phyloP scores from a whole-genome alignment of 208 protist genomes.

The Trypanosoma cruzi region DNA sequence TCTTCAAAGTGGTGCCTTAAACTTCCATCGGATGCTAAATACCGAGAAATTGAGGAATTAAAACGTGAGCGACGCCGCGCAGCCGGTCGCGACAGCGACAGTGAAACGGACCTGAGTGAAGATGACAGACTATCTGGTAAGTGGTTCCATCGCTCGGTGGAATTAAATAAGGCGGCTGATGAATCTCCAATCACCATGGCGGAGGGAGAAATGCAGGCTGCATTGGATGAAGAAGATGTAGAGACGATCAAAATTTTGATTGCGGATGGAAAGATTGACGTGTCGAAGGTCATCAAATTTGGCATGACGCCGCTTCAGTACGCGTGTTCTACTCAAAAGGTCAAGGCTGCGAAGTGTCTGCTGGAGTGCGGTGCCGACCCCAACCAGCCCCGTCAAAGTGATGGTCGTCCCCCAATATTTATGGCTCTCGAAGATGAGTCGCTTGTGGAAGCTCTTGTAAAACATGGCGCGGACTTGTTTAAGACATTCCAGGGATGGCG shows the following conservation, averaged over 20 bases:
- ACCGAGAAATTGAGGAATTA: conserved; percentile 23
- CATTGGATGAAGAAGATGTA: conserved; percentile 55
- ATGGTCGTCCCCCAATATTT: conserved; percentile 82
- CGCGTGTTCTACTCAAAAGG: conserved; percentile 64
- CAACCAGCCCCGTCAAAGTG: conserved; percentile 53
- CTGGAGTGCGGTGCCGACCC: conserved; percentile 82
- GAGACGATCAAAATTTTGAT: conserved; percentile 49
- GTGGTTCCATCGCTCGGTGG: conserved; percentile 79
- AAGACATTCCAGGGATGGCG: conserved; percentile 72
- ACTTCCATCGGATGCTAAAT: conserved; percentile 47
- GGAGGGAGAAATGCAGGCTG: conserved; percentile 62
- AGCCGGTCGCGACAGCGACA: conserved; percentile 80
- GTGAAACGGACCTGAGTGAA: conserved; percentile 85
- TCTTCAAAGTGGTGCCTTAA: conserved; percentile 66
- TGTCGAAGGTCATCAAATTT: conserved; percentile 44
- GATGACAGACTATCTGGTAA: conserved; percentile 65
- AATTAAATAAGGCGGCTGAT: conserved; percentile 65
- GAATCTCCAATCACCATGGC: conserved; percentile 52
- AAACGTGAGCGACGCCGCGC: conserved; percentile 62
- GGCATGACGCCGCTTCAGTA: conserved; percentile 91
- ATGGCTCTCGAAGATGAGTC: conserved; percentile 82
- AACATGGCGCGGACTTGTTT: conserved; percentile 73
- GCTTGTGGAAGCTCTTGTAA: conserved; percentile 66
- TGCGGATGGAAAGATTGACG: conserved; percentile 48
- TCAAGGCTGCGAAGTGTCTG: conserved; percentile 48